phyloP scores from a whole-genome alignment of 805 yeast species.

The Schwanniomyces polymorphus region DNA sequence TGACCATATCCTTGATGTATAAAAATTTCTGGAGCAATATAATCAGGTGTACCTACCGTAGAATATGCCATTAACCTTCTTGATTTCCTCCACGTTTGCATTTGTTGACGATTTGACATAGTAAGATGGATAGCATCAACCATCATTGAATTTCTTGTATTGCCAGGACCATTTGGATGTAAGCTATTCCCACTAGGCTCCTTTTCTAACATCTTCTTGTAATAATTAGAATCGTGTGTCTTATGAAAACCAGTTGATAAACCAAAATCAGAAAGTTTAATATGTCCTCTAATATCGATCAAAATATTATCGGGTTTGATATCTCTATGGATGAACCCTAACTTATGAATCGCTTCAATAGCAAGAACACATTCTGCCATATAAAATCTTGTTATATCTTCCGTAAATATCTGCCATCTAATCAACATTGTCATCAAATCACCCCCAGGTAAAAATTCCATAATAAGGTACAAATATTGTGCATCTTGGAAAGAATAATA shows the following conservation, averaged over 20 bases:
- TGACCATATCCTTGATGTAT: conserved; percentile 93
- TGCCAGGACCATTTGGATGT: conserved; percentile 15
- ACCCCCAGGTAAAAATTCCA: conserved; percentile 83
- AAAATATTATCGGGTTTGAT: conserved; percentile 95
- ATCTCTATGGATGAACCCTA: conserved; percentile 95
- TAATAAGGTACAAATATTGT: conserved; percentile 70
- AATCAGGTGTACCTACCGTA: conserved; percentile 95
- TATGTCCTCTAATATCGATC: conserved; percentile 76
- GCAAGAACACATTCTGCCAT: conserved; percentile 97
- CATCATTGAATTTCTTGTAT: conserved; percentile 71
- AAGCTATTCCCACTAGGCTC: conserved; percentile 44
- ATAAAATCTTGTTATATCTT: conserved; percentile 88
- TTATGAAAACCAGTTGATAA: conserved; percentile 88
- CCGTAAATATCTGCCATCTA: conserved; percentile 91
- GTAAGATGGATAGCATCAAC: conserved; percentile 95
- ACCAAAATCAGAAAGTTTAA: conserved; percentile 74
- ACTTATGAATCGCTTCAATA: conserved; percentile 88
- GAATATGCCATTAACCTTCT: conserved; percentile 93
- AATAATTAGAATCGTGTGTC: conserved; percentile 88
- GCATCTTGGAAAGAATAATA: conserved; percentile 82
- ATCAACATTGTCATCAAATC: conserved; percentile 94
- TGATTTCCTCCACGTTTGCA: conserved; percentile 94
- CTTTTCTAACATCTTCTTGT: conserved; percentile 72
- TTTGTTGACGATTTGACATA: conserved; percentile 90
- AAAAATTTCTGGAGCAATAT: conserved; percentile 93